Evolutionary conservation across 1,284 basidiomycete genomes (phyloP).

Genomic region (Cryptococcus jaspeensis): DNA sequence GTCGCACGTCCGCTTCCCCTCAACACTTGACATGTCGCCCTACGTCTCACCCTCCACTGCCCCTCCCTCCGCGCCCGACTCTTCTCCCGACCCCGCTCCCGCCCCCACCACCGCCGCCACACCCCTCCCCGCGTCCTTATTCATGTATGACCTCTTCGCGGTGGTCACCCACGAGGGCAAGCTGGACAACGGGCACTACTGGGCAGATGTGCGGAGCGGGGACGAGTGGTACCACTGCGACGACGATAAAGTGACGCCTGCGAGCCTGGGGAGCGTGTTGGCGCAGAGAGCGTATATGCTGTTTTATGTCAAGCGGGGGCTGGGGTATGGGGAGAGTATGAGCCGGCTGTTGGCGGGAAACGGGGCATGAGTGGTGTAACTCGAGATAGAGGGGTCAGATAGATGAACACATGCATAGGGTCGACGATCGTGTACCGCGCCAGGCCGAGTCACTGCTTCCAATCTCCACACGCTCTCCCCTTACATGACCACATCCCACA

Average conservation of each 20-base stretch:
- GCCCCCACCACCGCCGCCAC: neutral
- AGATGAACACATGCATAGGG: neutral
- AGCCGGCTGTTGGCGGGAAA: slow-evolving; percentile 13
- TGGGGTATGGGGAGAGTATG: slow-evolving; percentile 61
- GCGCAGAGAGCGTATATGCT: slow-evolving; percentile 82
- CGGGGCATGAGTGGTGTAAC: neutral
- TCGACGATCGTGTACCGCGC: neutral
- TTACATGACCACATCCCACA: too few species aligned
- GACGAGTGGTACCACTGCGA: slow-evolving; percentile 89
- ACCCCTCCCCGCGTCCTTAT: slow-evolving; percentile 62
- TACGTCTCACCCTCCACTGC: slow-evolving; percentile 58
- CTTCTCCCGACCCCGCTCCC: neutral
- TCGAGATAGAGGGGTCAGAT: neutral
- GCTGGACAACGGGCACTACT: slow-evolving; percentile 91
- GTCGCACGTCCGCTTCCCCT: slow-evolving; percentile 76
- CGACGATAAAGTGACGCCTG: slow-evolving; percentile 80
- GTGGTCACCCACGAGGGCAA: slow-evolving; percentile 94
- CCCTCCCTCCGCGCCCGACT: neutral
- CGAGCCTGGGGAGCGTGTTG: slow-evolving; percentile 66
- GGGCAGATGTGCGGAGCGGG: slow-evolving; percentile 39
- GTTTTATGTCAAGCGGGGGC: slow-evolving; percentile 82
- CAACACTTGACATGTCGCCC: slow-evolving; percentile 80
- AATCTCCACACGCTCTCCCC: too few species aligned
- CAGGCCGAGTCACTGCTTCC: neutral
- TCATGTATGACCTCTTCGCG: slow-evolving; percentile 88